Base-by-base conservation (phyloP, 2,329 filamentous ascomycete genomes). In the Aspergillus awamori region DNA sequence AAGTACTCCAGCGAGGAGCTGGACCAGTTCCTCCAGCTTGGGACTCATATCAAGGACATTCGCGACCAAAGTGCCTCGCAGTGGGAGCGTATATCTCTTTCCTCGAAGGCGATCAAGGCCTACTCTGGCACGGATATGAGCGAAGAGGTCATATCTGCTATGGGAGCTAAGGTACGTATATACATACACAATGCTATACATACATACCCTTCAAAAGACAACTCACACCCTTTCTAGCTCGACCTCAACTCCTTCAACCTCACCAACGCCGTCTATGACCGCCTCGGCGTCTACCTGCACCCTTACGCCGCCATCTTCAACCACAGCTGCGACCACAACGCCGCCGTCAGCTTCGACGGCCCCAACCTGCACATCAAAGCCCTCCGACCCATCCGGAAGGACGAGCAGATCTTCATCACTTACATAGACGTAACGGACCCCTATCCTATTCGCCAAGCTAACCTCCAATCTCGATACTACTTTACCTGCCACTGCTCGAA, bases 241-340 rank as follows among this genome's bases (percentile, higher is more conserved):
- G 79, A 86, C 33, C 76, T 84, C 52, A 89, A 89, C 66, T 81
- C 83, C 2, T 77, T 87, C 60, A 86, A 85, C 7, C 74, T 89
- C 3, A 82, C 83, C 17, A 85, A 80, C 2, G 79, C 82, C 4
- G 78, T 82, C 15, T 81, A 84, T 52, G 86, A 87, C 53, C 82
- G 84, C 0, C 74, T 89, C 22, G 87, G 87, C 2, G 74, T 87
- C n/a, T 82, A 82, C 38, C 69, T 88, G 15, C 84, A 88, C 62
- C 84, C 85, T 0, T 76, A 80, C 17, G 77, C 83, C 2, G 79
- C 83, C 28, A 74, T 82, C 15, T 78, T 86, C 47, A 89, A 89
- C 63, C 87, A 89, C 69, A 87, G 84, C 47, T 89, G 87, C 69
- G 78, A 82, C 24, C 84, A 85, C 3, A 89, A 89, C 65, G 81